phyloP scores from a whole-genome alignment of 306 rosid genomes.

The Fragaria ananassa region DNA sequence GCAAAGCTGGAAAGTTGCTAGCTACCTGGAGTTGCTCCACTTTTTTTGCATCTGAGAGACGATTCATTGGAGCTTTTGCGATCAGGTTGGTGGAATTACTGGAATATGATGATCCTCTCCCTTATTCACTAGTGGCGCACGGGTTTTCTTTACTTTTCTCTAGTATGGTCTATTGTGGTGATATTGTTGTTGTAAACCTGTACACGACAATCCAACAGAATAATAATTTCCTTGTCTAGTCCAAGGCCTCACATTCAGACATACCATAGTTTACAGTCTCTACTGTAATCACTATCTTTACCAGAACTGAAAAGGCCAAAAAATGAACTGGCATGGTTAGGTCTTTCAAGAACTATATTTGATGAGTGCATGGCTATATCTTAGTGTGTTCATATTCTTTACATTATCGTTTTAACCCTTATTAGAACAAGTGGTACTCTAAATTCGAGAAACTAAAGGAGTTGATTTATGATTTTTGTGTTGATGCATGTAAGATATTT shows the following conservation, averaged over 20 bases:
- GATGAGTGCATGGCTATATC: too few species aligned
- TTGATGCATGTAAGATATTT: too few species aligned
- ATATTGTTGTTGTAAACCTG: background rate
- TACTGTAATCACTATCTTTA: background rate
- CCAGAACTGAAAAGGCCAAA: background rate
- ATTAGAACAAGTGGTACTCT: too few species aligned
- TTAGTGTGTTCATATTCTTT: too few species aligned
- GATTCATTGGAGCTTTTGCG: background rate
- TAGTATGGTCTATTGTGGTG: background rate
- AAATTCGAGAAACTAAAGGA: too few species aligned
- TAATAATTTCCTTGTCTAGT: background rate
- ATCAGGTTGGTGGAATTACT: background rate
- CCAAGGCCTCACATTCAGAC: background rate
- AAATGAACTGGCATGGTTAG: too few species aligned
- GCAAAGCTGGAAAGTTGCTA: background rate
- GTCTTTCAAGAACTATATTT: too few species aligned
- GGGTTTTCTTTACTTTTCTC: background rate
- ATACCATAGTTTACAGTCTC: background rate
- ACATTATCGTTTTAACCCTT: too few species aligned
- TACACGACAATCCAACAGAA: background rate
- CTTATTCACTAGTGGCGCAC: background rate
- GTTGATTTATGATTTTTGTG: too few species aligned
- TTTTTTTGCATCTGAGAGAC: background rate
- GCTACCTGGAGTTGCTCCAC: background rate
- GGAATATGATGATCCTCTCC: background rate